A percentile compares a stretch with the other conserved stretches of the same genome.
Evolutionary conservation across 2,329 filamentous ascomycete species (phyloP).

Genomic region (Trichoderma sp.): DNA sequence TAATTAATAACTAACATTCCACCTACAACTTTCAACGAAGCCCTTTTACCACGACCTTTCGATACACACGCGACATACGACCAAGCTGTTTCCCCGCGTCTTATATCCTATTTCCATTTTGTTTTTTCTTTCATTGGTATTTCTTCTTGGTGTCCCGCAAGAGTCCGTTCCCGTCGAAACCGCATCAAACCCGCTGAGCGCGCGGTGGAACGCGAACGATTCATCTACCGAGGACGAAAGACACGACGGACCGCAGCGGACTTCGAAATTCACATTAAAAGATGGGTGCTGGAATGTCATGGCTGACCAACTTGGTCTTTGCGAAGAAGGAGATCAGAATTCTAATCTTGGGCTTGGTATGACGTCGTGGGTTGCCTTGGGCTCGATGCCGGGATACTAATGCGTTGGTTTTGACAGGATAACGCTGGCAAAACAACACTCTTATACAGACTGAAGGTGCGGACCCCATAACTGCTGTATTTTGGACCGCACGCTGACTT

Average conservation of each 20-base stretch:
- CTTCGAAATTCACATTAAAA: slow-evolving; percentile 29
- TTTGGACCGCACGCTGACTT: not conserved
- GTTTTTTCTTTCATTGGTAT: not conserved
- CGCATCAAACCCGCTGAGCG: not conserved
- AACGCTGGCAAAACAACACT: slow-evolving; percentile 98
- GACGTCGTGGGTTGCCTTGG: slow-evolving; percentile 29
- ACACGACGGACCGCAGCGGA: not conserved
- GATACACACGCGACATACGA: not conserved
- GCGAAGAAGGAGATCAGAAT: slow-evolving; percentile 98
- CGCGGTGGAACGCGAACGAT: not conserved
- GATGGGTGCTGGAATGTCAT: slow-evolving; percentile 65
- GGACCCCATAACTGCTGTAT: not conserved
- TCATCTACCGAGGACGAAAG: not conserved
- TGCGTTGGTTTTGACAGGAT: slow-evolving; percentile 61
- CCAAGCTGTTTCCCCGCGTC: not conserved
- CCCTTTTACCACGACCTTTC: slow-evolving; percentile 22
- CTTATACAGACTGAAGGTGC: slow-evolving; percentile 89
- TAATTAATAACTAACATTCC: slow-evolving; percentile 23
- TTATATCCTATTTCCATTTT: not conserved
- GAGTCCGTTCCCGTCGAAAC: not conserved
- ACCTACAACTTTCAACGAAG: slow-evolving; percentile 24
- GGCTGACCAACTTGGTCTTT: slow-evolving; percentile 73
- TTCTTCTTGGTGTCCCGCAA: not conserved
- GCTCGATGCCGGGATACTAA: slow-evolving; percentile 19
- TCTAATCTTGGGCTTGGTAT: slow-evolving; percentile 86